phyloP scores from a whole-genome alignment of 2,329 filamentous ascomycete genomes.

The Botrytis elliptica region DNA sequence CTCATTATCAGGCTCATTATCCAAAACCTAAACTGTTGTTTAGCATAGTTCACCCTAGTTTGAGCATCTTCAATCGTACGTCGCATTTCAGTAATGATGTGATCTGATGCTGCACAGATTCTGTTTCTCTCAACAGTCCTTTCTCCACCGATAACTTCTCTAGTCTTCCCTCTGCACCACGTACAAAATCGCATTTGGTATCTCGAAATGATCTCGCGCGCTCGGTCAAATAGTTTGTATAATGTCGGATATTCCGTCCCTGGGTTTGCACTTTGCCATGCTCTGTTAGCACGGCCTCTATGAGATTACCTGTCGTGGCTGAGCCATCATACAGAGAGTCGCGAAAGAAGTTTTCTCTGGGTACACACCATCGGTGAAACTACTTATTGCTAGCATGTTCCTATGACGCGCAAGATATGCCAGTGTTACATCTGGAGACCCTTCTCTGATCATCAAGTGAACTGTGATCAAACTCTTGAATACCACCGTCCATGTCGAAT shows the following conservation, averaged over 20 bases:
- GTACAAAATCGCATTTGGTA: slow-evolving; percentile 87
- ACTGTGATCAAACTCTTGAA: slow-evolving; percentile 97
- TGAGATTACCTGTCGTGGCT: slow-evolving; percentile 27
- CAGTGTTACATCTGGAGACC: slow-evolving; percentile 83
- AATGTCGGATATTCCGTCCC: slow-evolving; percentile 89
- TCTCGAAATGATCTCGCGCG: slow-evolving; percentile 79
- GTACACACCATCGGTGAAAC: slow-evolving; percentile 82
- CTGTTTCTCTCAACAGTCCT: slow-evolving; percentile 86
- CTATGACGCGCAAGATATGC: slow-evolving; percentile 80
- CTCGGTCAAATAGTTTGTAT: slow-evolving; percentile 81
- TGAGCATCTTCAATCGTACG: slow-evolving; percentile 52
- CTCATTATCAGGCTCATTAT: slow-evolving; percentile 89
- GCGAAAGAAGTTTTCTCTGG: not conserved
- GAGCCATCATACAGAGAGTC: slow-evolving; percentile 23
- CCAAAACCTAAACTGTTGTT: slow-evolving; percentile 64
- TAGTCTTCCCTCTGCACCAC: slow-evolving; percentile 75
- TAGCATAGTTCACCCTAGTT: slow-evolving; percentile 22
- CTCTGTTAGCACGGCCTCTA: slow-evolving; percentile 41
- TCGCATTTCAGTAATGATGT: slow-evolving; percentile 84
- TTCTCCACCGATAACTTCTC: slow-evolving; percentile 89
- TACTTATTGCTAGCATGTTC: slow-evolving; percentile 80
- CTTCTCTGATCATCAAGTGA: slow-evolving; percentile 96
- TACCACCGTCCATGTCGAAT: slow-evolving; percentile 99
- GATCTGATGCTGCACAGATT: slow-evolving; percentile 85
- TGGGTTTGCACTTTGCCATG: slow-evolving; percentile 76